phyloP scores from a whole-genome alignment of 305 asterid species.

The Fraxinus ornus region DNA sequence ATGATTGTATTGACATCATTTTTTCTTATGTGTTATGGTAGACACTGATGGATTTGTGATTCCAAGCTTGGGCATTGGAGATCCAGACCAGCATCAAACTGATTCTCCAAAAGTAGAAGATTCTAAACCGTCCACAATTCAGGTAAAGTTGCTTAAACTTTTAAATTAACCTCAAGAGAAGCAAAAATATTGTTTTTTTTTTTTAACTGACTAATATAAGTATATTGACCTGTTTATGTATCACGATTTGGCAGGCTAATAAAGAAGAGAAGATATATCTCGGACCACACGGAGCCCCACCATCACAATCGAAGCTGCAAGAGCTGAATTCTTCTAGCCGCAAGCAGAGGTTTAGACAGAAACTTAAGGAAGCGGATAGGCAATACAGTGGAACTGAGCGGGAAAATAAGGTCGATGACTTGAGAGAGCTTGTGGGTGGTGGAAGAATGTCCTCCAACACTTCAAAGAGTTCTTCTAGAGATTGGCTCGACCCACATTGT shows the following conservation, averaged over 20 bases:
- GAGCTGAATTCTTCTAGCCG: conserved; percentile 53
- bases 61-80: conserved; percentile 83
- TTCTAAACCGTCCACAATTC: conserved; percentile 35
- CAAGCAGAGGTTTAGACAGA: conserved; percentile 74
- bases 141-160: conserved; percentile 39
- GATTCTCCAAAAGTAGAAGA: conserved; percentile 45
- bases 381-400: conserved; percentile 57
- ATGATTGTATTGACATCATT: neutral
- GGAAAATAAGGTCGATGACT: conserved; percentile 72
- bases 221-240: neutral
- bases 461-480: conserved; percentile 57
- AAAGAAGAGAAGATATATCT: conserved; percentile 79
- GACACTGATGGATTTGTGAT: conserved; percentile 91
- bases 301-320: conserved; percentile 66
- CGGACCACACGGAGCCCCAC: conserved; percentile 97
- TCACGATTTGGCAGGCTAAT: conserved; percentile 35
- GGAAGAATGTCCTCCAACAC: conserved; percentile 44
- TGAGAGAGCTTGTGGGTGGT: conserved; percentile 80
- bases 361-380: conserved; percentile 76
- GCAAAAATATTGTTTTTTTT: neutral
- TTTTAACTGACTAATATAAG: neutral
- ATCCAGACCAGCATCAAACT: conserved; percentile 30
- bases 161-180: neutral
- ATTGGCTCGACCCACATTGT: conserved; percentile 96
- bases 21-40: conserved; percentile 19